Base-by-base conservation (phyloP, 805 yeast genomes). In the Starmera dryadoides region DNA sequence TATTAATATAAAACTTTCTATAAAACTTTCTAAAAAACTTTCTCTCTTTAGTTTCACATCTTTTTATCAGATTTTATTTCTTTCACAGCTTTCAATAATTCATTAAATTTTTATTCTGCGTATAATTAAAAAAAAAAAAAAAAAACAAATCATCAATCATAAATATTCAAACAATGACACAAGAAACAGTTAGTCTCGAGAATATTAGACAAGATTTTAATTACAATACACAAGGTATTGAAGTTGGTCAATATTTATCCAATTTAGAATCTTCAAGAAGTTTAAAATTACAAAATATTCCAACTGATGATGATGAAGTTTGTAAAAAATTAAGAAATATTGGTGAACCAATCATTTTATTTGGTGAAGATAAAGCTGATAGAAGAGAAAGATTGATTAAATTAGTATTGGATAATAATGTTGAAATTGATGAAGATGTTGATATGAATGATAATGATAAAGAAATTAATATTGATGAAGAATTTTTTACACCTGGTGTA, bases 401-500 rank as follows among this genome's bases (percentile, higher is more conserved):
- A 30, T 49, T 75, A 7, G 28, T 25, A 4, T 49, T 47, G 3
- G 68, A 63, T 33, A 50, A 59, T 38, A 55, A 56, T 36, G 47
- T 50, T 3, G 46, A 57, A 11, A 39, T 36, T 19, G 55, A 46
- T 10, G 46, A 58, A 6, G 34, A 35, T 29, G 33, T 17, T 18
- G 45, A 37, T 3, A 39, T 33, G 39, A 42, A 41, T 5, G 58
- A 41, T 12, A 58, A 44, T 4, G 60, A 42, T 3, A 59, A 46
- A 3, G 61, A 50, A 2, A 75, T 64, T 3, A 79, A 69, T 1
- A 81, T 77, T 9, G 81, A 85, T 12, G 94, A 81, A 37, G 95
- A 87, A 43, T 88, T 83, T 52, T 87, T 78, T 52, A 87, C 96
- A 0, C 95, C 94, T 0, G 96, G 94, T 0, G 59, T 73, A 0